phyloP scores from a whole-genome alignment of 2,329 filamentous ascomycete species.

The Penicillium sclerotiorum region DNA sequence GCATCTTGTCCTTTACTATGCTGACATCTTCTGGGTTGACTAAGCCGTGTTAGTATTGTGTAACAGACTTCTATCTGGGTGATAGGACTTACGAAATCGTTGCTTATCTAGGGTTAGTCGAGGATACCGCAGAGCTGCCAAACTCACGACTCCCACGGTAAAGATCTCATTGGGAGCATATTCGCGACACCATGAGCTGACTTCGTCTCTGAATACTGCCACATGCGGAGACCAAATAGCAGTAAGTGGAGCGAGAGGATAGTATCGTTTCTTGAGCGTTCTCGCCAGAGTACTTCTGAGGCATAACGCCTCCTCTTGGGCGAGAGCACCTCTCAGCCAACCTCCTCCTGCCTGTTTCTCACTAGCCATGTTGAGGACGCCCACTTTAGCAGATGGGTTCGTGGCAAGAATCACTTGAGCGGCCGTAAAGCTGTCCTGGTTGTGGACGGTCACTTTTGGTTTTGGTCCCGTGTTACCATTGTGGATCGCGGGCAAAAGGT shows the following conservation, averaged over 20 bases:
- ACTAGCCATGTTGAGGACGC: slow-evolving; percentile 63
- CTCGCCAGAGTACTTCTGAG: slow-evolving; percentile 50
- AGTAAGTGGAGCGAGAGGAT: slow-evolving; percentile 51
- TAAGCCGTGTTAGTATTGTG: background rate
- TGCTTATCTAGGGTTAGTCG: slow-evolving; percentile 11
- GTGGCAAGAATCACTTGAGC: slow-evolving; percentile 6
- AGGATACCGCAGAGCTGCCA: slow-evolving; percentile 55
- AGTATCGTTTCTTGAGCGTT: slow-evolving; percentile 38
- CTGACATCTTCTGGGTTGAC: slow-evolving; percentile 42
- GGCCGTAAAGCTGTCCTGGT: slow-evolving; percentile 18
- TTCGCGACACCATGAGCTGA: slow-evolving; percentile 7
- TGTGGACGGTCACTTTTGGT: slow-evolving; percentile 8
- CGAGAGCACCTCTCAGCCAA: slow-evolving; percentile 60
- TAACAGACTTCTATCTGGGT: too few species aligned
- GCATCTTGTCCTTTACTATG: slow-evolving; percentile 60
- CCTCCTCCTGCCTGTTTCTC: slow-evolving; percentile 59
- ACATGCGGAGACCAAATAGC: slow-evolving; percentile 59
- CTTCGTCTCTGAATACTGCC: slow-evolving; percentile 54
- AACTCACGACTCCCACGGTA: slow-evolving; percentile 57
- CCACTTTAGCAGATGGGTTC: slow-evolving; percentile 26
- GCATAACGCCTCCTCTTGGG: slow-evolving; percentile 67
- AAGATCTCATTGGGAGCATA: slow-evolving; percentile 36
- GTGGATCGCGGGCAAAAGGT: slow-evolving; percentile 2
- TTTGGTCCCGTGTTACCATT: background rate
- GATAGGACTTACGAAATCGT: slow-evolving; percentile 14